Evolutionary conservation across 352 stramenopile species (phyloP), one percentile per base, ranked within the genome.

Genomic region (Globisporangium perplexum): DNA sequence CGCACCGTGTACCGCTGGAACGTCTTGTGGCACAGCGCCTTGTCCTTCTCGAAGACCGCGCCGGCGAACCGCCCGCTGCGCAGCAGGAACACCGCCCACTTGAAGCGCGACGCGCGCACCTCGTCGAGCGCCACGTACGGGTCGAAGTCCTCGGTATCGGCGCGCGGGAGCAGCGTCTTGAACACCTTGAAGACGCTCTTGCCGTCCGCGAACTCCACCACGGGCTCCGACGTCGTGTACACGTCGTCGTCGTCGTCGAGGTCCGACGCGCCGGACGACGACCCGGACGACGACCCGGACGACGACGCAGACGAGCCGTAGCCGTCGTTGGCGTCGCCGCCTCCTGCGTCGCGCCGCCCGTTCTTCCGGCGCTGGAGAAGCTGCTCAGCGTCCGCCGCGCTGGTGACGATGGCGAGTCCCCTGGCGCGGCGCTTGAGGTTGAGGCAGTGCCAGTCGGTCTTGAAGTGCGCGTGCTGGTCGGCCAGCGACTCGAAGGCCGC

Each of bases 1-100:
- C 94, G 82, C 7, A 93, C 87, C 8, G 94, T 98, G 71, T 98
- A 98, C 18, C 90, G 73, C 55, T 94, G 81, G 45, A 93, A 97
- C 41, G 91, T 93, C 65, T 94, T 96, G 66, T 98, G 94, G 41
- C 80, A 82, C 18, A 98, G 28, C 36, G 90, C 95, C 62, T 88
- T 91, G 36, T 92, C 86, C 60, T 82, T 76, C 36, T 92, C 69
- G 65, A 96, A 98, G 7, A 97, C 73, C 18, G 83, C 92, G 6
- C 82, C 88, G 5, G 90, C 93, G 70, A 98, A 98, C 47, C 92
- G 74, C 15, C 94, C 94, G 45, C 84, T 96, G 56, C 87, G 88
- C 18, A 98, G 58, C n/a, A 97, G 60, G 30, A 98, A 76, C 20
- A 98, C 74, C 0, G 79, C 84, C 79, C 85, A 95, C 12, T 77